Base-by-base conservation (phyloP, 2,329 filamentous ascomycete genomes). In the Aspergillus sp. region DNA sequence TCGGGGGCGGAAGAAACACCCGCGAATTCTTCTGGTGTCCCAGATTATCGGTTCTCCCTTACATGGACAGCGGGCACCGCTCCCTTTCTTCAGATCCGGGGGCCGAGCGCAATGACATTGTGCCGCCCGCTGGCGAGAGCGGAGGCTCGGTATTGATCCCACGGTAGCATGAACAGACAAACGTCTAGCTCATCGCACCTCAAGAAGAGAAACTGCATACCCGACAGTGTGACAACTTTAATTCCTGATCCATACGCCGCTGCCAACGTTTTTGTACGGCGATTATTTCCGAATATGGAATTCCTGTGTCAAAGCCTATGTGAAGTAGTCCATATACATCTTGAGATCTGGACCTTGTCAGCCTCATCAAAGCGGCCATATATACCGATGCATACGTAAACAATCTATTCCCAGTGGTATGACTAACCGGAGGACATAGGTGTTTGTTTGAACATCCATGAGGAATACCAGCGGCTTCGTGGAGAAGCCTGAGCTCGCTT, bases 201-300 rank as follows among this genome's bases (percentile, higher is more conserved):
- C 25, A 43, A 8, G 17, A 44, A 23, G 35, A 35, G 9, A 21
- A 31, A 37, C 31, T 50, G 27, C 7, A 40, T 21, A 17, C 17
- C 37, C 19, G 5, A 23, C n/a, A 6, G 11, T 50, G 37, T 33
- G 35, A 39, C 44, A 57, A 58, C 56, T 58, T 37, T 53, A 37
- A 53, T 48, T 46, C 35, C 39, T 43, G 50, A 59, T 57, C 59
- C 56, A 50, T 53, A 27, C 56, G 56, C 59, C 59, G 59, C 53
- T 43, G 54, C 52, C 53, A 61, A 55, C 59, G 56, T 57, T 45
- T 45, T 12, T 52, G 47, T 39, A 41, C 49, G 45, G 33, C 27
- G 11, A 33, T 21, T 25, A 50, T 37, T 47, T 46, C 49, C 55
- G 25, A 31, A 9, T 31, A 31, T 31, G 27, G 27, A 31, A 47